Evolutionary conservation across 140 eudicot species (phyloP).

Genomic region (Anethum foeniculum): DNA sequence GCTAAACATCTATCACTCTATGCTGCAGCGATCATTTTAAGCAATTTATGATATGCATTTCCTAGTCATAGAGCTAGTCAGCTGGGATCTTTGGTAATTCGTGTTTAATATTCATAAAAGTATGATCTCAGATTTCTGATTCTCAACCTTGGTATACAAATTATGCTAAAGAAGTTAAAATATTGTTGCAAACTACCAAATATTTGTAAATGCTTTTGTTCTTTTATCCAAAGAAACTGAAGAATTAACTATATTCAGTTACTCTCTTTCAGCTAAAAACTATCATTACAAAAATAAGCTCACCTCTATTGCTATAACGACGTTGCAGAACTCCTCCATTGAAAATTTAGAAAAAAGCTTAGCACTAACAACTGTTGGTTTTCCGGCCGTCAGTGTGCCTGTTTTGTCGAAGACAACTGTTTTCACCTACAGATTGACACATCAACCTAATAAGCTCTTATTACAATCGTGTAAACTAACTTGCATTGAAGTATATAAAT

Average conservation of each 20-base stretch:
- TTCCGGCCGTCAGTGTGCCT: slow-evolving; percentile 89
- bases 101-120: neutral
- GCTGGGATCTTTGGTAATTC: neutral
- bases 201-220: neutral
- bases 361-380: slow-evolving; percentile 85
- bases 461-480: slow-evolving; percentile 2
- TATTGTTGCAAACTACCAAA: neutral
- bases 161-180: neutral
- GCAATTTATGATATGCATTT: neutral
- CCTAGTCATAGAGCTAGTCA: neutral
- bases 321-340: slow-evolving; percentile 74
- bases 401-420: slow-evolving; percentile 91
- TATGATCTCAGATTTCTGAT: neutral
- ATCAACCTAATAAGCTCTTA: slow-evolving; percentile 11
- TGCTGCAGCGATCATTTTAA: neutral
- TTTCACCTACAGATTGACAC: slow-evolving; percentile 52
- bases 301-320: slow-evolving; percentile 85
- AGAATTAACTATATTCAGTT: neutral
- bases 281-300: slow-evolving; percentile 19
- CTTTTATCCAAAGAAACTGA: neutral
- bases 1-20: neutral
- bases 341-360: slow-evolving; percentile 62
- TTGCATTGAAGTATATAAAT: neutral
- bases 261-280: neutral
- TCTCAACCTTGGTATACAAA: neutral